A percentile compares a stretch with the other conserved stretches of the same genome.
These are phyloP conservation scores for Seiridium cupressi DNA, from an alignment of 2,329 filamentous ascomycete species.

Conservation along the genomic window DNA sequence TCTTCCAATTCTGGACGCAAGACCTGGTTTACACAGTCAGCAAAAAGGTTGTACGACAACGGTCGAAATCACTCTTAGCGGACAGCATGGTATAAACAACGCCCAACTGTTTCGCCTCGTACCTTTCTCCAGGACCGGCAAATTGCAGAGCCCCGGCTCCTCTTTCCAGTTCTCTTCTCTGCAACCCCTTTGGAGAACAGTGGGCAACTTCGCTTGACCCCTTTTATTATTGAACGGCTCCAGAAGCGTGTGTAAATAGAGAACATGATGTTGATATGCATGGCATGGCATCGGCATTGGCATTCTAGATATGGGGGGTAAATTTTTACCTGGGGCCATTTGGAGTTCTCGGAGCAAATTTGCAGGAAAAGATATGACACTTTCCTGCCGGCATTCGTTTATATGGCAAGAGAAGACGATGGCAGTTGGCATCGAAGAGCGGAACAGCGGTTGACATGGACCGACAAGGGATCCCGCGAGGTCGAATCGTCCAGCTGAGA, in stretches of 20 bases:
- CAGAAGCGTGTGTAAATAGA: constrained; percentile 46
- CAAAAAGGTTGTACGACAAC: constrained; percentile 61
- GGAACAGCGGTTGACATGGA: constrained; percentile 6
- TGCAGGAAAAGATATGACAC: constrained; percentile 30
- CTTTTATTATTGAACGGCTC: constrained; percentile 29
- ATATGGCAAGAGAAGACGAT: constrained; percentile 27
- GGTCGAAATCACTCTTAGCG: constrained; percentile 41
- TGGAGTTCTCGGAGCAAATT: constrained; percentile 46
- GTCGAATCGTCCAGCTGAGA: constrained; percentile 26
- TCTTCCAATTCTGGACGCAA: constrained; percentile 69
- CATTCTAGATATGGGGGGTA: constrained; percentile 43
- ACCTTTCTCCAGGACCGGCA: constrained; percentile 14
- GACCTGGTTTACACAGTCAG: constrained; percentile 70
- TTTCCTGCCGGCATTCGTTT: constrained; percentile 45
- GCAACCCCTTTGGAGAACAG: constrained; percentile 23
- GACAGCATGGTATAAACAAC: constrained; percentile 42
- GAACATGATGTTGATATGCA: constrained; percentile 48
- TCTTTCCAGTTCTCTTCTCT: constrained; percentile 26
- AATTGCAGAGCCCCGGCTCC: constrained; percentile 11
- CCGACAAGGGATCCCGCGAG: constrained; percentile 15
- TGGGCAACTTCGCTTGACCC: constrained; percentile 25
- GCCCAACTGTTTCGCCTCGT: constrained; percentile 16
- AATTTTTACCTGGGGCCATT: constrained; percentile 33
- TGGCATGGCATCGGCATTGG: constrained; percentile 46
- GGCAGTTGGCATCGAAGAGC: constrained; percentile 9